Conservation (phyloP, 2,329 filamentous ascomycete species). For the Gremmenia infestans region DNA sequence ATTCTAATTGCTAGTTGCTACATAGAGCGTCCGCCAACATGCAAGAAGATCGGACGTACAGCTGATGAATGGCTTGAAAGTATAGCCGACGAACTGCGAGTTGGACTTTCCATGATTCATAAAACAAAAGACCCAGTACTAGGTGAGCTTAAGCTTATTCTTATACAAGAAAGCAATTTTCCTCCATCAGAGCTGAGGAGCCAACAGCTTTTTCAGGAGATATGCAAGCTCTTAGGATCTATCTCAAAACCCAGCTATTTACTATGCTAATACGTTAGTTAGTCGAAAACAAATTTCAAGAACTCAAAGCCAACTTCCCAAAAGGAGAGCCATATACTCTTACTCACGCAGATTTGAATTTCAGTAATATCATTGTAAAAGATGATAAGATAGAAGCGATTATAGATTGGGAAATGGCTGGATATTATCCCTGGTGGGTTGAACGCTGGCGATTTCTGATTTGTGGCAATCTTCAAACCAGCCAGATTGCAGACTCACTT, state of each 20-base stretch:
- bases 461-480: neutral
- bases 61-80: slow-evolving; percentile 14
- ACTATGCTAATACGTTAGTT: neutral
- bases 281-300: slow-evolving; percentile 9
- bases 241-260: too few relatives aligned
- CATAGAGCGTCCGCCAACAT: slow-evolving; percentile 1
- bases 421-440: slow-evolving; percentile 33
- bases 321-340: slow-evolving; percentile 30
- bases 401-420: slow-evolving; percentile 36
- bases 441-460: slow-evolving; percentile 22
- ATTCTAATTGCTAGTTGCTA: slow-evolving; percentile 4
- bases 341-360: slow-evolving; percentile 35
- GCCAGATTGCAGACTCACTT: slow-evolving; percentile 4
- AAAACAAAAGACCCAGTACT: slow-evolving; percentile 8
- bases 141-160: too few relatives aligned
- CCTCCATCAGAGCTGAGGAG: too few relatives aligned
- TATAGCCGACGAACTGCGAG: slow-evolving; percentile 9
- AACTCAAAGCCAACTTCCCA: slow-evolving; percentile 6
- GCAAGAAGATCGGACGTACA: slow-evolving; percentile 12
- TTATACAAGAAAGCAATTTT: too few relatives aligned
- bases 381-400: slow-evolving; percentile 34
- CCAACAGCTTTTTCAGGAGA: too few relatives aligned
- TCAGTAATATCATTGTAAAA: slow-evolving; percentile 36
- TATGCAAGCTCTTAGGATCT: too few relatives aligned
- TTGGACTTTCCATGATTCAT: slow-evolving; percentile 6